phyloP scores from a whole-genome alignment of 1,139 yeast species.

The Sugiyamaella sp. region DNA sequence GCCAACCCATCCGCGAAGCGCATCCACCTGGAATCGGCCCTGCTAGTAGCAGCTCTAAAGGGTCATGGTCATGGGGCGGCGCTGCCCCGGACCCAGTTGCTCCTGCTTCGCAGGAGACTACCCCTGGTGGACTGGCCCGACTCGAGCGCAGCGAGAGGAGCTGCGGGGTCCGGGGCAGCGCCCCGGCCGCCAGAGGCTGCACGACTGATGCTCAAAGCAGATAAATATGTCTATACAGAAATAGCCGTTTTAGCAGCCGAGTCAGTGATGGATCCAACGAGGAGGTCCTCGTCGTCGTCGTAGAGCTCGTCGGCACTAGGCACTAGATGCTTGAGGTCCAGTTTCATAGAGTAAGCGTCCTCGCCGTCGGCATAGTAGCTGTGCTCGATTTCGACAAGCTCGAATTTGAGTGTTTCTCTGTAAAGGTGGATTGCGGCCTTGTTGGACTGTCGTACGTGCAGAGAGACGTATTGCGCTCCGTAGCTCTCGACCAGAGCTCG shows the following conservation, averaged over 20 bases:
- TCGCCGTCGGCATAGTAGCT: slow-evolving; percentile 96
- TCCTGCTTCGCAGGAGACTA: not conserved
- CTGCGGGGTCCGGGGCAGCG: slow-evolving; percentile 5
- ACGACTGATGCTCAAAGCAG: not conserved
- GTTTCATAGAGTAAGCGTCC: slow-evolving; percentile 95
- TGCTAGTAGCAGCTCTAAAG: too few species aligned
- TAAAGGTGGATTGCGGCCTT: slow-evolving; percentile 93
- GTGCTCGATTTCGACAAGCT: slow-evolving; percentile 76
- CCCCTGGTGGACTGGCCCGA: too few species aligned
- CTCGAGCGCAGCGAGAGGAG: too few species aligned
- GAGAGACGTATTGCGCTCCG: slow-evolving; percentile 79
- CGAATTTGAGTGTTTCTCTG: slow-evolving; percentile 81
- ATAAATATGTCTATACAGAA: slow-evolving; percentile 12
- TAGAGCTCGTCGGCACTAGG: slow-evolving; percentile 30
- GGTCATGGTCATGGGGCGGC: too few species aligned
- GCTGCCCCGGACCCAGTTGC: not conserved
- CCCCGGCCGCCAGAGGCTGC: slow-evolving; percentile 3
- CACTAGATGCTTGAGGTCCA: slow-evolving; percentile 28
- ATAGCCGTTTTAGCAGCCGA: slow-evolving; percentile 13
- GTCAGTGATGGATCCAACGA: slow-evolving; percentile 14
- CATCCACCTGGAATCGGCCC: too few species aligned
- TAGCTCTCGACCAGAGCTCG: slow-evolving; percentile 82
- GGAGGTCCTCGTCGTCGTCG: slow-evolving; percentile 38
- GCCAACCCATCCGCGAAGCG: too few species aligned
- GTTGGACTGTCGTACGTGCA: slow-evolving; percentile 93